These are phyloP conservation scores for Ceratonia siliqua DNA, from an alignment of 306 rosid genomes.

Conservation along the genomic window DNA sequence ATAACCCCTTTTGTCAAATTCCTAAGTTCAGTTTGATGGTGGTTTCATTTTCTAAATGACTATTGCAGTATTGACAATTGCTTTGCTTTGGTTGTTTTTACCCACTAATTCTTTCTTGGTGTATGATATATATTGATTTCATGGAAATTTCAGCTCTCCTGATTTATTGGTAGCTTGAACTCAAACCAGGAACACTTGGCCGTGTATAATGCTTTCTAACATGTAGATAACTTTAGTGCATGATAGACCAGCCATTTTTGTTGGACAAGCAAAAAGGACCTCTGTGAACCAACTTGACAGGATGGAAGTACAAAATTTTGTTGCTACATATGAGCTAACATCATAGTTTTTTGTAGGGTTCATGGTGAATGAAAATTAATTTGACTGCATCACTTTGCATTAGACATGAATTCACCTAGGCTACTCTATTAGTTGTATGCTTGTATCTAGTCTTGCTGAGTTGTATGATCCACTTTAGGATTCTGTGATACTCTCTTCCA, in stretches of 20 bases:
- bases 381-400: background rate
- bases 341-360: background rate
- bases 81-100: conserved; percentile 11
- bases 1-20: conserved; percentile 9
- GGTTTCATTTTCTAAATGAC: conserved; percentile 24
- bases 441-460: conserved; percentile 4
- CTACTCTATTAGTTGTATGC: background rate
- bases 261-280: background rate
- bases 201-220: background rate
- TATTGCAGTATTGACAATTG: background rate
- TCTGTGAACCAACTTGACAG: background rate
- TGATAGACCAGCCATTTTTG: conserved; percentile 3
- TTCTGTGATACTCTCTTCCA: conserved; percentile 17
- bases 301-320: background rate
- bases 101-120: conserved; percentile 8
- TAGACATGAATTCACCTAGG: background rate
- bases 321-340: background rate
- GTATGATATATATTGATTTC: background rate
- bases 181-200: background rate
- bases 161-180: conserved; percentile 18
- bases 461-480: conserved; percentile 5
- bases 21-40: background rate
- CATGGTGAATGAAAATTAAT: conserved; percentile 21
- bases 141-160: background rate
- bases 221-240: conserved; percentile 8